Evolutionary conservation across 2,329 filamentous ascomycete genomes (phyloP).

Genomic region (Lachnellula arida): DNA sequence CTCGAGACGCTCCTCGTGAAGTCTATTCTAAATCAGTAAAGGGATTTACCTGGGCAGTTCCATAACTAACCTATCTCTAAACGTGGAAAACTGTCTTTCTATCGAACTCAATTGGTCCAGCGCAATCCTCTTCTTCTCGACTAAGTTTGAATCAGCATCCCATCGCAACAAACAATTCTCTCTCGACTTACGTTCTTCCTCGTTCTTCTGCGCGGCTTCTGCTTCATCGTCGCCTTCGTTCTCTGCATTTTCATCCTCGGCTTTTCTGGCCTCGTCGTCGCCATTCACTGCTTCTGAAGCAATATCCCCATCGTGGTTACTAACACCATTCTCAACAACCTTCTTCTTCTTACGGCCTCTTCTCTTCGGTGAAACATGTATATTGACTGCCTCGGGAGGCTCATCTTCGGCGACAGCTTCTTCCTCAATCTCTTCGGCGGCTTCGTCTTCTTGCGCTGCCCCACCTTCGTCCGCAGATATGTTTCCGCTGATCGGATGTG

Average conservation of each 20-base stretch:
- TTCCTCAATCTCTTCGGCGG: constrained; percentile 36
- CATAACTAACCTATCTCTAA: constrained; percentile 67
- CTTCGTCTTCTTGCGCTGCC: constrained; percentile 44
- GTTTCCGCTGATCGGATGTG: constrained; percentile 30
- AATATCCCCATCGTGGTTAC: constrained; percentile 20
- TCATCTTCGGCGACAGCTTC: constrained; percentile 39
- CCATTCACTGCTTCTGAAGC: constrained; percentile 23
- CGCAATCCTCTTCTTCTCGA: constrained; percentile 72
- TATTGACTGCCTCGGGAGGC: constrained; percentile 22
- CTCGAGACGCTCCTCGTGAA: constrained; percentile 84
- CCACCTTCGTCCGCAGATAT: constrained; percentile 33
- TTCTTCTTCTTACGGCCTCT: constrained; percentile 34
- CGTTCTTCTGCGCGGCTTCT: constrained; percentile 54
- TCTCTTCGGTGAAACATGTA: constrained; percentile 30
- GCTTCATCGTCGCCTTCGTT: constrained; percentile 55
- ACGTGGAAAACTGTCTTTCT: constrained; percentile 82
- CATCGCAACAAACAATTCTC: constrained; percentile 8
- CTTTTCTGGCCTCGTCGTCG: constrained; percentile 35
- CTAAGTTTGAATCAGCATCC: constrained; percentile 42
- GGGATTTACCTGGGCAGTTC: not conserved
- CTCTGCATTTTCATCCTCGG: constrained; percentile 48
- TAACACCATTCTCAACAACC: constrained; percentile 22
- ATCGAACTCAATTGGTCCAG: constrained; percentile 75
- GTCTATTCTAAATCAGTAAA: constrained; percentile 44
- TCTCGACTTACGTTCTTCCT: constrained; percentile 56